Base-by-base conservation (phyloP, 371 early-diverging fungal species). In the Capillidium rhysosporum region DNA sequence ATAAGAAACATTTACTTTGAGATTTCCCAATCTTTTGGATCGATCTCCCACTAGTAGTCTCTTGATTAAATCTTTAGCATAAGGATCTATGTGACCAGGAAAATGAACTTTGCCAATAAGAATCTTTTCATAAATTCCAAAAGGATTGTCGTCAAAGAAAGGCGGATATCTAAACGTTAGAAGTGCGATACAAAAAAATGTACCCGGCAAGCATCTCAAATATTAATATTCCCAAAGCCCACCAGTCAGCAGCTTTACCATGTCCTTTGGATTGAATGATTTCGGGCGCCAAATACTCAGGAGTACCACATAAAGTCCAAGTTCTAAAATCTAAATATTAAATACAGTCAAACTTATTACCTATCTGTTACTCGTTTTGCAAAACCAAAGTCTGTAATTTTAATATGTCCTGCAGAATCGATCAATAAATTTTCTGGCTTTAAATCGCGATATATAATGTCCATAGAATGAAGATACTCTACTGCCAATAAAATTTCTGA, bases 351-450 rank as follows among this genome's bases (percentile, higher is more conserved):
- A 9, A 26, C 10, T n/a, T n/a, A 52, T 26, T 58, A 63, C 68
- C 72, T 69, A 55, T 78, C 81, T 1, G 69, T 59, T 29, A 86
- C 77, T 30, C 72, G 68, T 62, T 95, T 97, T 28, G 98, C 94
- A 77, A 98, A 98, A 1, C 99, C 99, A 76, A 99, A 98, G 69
- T 99, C 98, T 1, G 98, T 89, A 46, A 99, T 87, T 68, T 95
- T 94, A 56, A 98, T 80, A 64, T 98, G 92, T 1, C 99, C 99
- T 46, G 71, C 60, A 9, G 75, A 66, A 59, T 92, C 94, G 48
- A 99, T 67, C 38, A 99, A 68, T 40, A 91, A 65, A 62, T 94
- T 92, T 59, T 96, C 93, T 16, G 97, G 97, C 63, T 94, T 92
- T 41, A 96, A 64, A 66, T 95, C 96, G 28, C 97, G 79, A 70